A percentile compares a stretch with the other conserved stretches of the same genome.
These are phyloP conservation scores for Tolypocladium paradoxum DNA, from an alignment of 2,329 filamentous ascomycete genomes.

Conservation along the genomic window DNA sequence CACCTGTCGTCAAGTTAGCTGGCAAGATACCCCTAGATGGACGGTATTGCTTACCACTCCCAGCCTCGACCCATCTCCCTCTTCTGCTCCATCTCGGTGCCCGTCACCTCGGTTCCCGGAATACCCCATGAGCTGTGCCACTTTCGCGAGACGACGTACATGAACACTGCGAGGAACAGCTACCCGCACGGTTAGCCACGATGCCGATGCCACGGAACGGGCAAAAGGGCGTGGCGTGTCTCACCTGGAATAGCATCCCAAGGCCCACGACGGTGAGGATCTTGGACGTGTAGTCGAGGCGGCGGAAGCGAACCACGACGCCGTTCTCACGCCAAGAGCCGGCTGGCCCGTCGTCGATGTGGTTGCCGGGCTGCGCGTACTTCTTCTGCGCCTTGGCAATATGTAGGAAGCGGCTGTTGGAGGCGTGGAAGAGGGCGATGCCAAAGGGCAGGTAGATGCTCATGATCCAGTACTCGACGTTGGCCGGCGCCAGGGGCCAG, in stretches of 20 bases:
- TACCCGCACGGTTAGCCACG: slow-evolving; percentile 14
- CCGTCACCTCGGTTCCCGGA: slow-evolving; percentile 46
- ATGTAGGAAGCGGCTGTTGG: slow-evolving; percentile 48
- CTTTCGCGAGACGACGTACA: slow-evolving; percentile 51
- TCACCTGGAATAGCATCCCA: slow-evolving; percentile 45
- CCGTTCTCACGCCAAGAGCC: slow-evolving; percentile 10
- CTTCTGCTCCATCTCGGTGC: slow-evolving; percentile 38
- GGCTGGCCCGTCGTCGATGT: not conserved
- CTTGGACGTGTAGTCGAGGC: slow-evolving; percentile 30
- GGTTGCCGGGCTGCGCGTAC: slow-evolving; percentile 8
- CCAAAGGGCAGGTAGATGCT: slow-evolving; percentile 51
- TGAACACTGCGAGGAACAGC: slow-evolving; percentile 44
- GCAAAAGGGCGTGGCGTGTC: not conserved
- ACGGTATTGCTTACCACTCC: slow-evolving; percentile 54
- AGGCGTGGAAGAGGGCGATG: slow-evolving; percentile 54
- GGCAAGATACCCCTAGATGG: no score
- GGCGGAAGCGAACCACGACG: slow-evolving; percentile 17
- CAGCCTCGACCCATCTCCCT: slow-evolving; percentile 38
- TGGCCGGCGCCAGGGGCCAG: slow-evolving; percentile 29
- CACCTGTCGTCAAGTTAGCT: slow-evolving; percentile 25
- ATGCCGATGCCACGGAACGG: not conserved
- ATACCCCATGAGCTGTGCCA: slow-evolving; percentile 50
- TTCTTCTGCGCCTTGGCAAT: slow-evolving; percentile 39
- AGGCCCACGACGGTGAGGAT: slow-evolving; percentile 38
- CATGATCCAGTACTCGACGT: slow-evolving; percentile 55